Conservation (phyloP, 169 alveolate genomes). For the Babesia caballi region DNA sequence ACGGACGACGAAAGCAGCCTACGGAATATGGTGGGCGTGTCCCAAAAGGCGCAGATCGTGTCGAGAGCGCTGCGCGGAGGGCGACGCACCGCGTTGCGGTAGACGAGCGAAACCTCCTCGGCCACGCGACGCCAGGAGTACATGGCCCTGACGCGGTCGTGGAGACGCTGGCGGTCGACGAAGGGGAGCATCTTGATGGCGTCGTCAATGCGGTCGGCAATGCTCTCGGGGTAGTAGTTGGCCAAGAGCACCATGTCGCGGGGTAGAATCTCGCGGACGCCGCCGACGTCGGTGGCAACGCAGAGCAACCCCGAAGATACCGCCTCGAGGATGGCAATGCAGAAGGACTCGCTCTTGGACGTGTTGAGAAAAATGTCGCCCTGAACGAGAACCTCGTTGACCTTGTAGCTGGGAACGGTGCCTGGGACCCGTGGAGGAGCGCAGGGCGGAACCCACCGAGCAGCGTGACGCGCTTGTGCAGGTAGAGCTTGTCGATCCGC, state of each 20-base stretch:
- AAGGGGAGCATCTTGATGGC: constrained; percentile 63
- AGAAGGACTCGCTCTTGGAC: constrained; percentile 97
- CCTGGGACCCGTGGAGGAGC: no score
- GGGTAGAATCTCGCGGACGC: constrained; percentile 90
- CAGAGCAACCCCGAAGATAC: constrained; percentile 98
- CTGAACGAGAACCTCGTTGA: constrained; percentile 89
- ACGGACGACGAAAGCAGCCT: background rate
- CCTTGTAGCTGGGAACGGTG: constrained; percentile 88
- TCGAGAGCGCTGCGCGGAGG: background rate
- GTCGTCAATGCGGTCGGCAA: constrained; percentile 67
- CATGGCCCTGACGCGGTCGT: constrained; percentile 66
- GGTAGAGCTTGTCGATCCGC: constrained; percentile 88
- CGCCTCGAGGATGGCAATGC: constrained; percentile 98
- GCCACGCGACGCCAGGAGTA: constrained; percentile 77
- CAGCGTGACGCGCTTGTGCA: constrained; percentile 91
- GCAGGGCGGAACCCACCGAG: no score
- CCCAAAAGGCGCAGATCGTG: background rate
- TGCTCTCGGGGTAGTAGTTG: constrained; percentile 64
- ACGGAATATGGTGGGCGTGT: background rate
- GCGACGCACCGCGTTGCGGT: background rate
- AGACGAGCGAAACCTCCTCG: constrained; percentile 20
- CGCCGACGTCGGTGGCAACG: constrained; percentile 98
- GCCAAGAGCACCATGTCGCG: constrained; percentile 73
- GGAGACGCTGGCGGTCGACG: constrained; percentile 51
- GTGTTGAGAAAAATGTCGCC: constrained; percentile 98